These are phyloP conservation scores for Phytophthora pini DNA, from an alignment of 352 stramenopile species.

Conservation along the genomic window DNA sequence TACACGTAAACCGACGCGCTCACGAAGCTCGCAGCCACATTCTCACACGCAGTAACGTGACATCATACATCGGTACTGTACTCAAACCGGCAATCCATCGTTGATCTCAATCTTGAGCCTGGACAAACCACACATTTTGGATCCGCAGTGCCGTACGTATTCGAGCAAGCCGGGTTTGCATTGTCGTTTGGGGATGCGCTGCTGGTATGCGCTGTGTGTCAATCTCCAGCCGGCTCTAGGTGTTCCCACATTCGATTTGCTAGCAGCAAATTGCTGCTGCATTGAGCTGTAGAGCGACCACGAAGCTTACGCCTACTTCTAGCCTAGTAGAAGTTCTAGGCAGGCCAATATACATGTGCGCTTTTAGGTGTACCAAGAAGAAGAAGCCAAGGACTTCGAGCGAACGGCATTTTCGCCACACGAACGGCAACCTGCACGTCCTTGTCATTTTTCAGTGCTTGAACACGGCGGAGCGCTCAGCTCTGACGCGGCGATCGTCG, in stretches of 20 bases:
- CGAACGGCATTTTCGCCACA: constrained; percentile 7
- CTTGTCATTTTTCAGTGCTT: neutral
- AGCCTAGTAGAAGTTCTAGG: too few relatives aligned
- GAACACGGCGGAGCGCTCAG: constrained; percentile 10
- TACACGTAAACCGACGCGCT: too few relatives aligned
- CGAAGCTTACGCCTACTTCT: neutral
- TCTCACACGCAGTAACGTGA: too few relatives aligned
- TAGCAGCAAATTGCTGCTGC: neutral
- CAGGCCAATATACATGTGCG: too few relatives aligned
- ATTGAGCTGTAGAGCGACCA: neutral
- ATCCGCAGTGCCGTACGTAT: constrained; percentile 1
- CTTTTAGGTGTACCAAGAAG: too few relatives aligned
- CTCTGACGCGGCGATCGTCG: neutral
- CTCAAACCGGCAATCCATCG: neutral
- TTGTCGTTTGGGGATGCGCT: constrained; percentile 9
- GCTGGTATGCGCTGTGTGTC: constrained; percentile 11
- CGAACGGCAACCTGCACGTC: neutral
- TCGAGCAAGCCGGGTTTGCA: constrained; percentile 3
- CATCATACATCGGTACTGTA: too few relatives aligned
- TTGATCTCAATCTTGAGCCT: neutral
- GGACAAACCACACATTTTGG: neutral
- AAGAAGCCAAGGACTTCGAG: neutral
- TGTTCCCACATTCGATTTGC: constrained; percentile 6
- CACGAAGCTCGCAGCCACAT: too few relatives aligned
- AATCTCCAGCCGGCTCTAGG: constrained; percentile 6